These are phyloP conservation scores for Pythium phragmitis DNA, from an alignment of 352 stramenopile genomes.

Conservation along the genomic window DNA sequence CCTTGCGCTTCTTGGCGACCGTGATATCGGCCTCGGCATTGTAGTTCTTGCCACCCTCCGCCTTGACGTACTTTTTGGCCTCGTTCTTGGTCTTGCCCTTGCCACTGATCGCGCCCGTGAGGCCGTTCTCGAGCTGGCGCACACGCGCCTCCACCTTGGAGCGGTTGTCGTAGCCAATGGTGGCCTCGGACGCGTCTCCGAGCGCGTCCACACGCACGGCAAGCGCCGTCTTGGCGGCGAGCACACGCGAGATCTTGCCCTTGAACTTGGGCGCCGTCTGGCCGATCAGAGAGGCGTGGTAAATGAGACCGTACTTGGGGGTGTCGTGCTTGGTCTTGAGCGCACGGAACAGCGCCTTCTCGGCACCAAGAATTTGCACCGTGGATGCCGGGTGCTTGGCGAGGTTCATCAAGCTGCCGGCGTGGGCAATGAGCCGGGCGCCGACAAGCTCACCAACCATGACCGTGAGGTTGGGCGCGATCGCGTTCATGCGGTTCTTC, in stretches of 20 bases:
- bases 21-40: slow-evolving; percentile 96
- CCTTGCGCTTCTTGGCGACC: slow-evolving; percentile 88
- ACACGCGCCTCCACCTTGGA: slow-evolving; percentile 98
- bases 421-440: slow-evolving; percentile 98
- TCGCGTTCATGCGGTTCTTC: slow-evolving; percentile 99
- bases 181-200: slow-evolving; percentile 94
- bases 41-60: slow-evolving; percentile 82
- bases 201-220: slow-evolving; percentile 99
- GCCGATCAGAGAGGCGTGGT: slow-evolving; percentile 99
- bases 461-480: slow-evolving; percentile 99
- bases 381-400: slow-evolving; percentile 99
- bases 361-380: slow-evolving; percentile 98
- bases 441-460: slow-evolving; percentile 99
- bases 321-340: slow-evolving; percentile 99
- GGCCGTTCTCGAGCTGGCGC: slow-evolving; percentile 96
- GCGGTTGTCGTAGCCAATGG: slow-evolving; percentile 96
- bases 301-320: slow-evolving; percentile 99
- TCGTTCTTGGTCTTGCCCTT: slow-evolving; percentile 91
- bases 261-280: slow-evolving; percentile 99
- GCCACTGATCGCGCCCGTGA: slow-evolving; percentile 77
- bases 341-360: slow-evolving; percentile 99
- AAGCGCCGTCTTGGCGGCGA: slow-evolving; percentile 98
- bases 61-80: slow-evolving; percentile 90
- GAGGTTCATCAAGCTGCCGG: slow-evolving; percentile 99
- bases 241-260: slow-evolving; percentile 98